Conservation (phyloP, 1,139 yeast species). For the Lodderomyces jiufengensis region DNA sequence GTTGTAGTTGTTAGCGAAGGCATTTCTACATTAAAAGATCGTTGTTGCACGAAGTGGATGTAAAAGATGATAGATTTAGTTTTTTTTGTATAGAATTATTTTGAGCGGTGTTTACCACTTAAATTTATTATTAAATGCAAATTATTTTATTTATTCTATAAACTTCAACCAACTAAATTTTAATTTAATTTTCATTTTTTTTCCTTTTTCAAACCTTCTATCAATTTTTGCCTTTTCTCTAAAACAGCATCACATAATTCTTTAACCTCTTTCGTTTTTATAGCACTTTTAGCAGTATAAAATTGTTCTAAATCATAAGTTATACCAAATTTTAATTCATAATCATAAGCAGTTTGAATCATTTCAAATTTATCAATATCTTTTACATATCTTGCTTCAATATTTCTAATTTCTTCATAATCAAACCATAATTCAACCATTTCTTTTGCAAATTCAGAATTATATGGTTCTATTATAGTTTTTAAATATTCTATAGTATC, state of each 20-base stretch:
- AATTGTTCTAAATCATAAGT: constrained; percentile 65
- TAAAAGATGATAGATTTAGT: no score
- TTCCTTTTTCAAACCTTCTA: constrained; percentile 8
- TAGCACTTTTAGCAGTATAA: constrained; percentile 55
- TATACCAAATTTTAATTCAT: constrained; percentile 64
- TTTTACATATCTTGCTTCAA: constrained; percentile 87
- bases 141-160: no score
- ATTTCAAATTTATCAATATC: constrained; percentile 94
- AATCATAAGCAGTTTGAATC: constrained; percentile 87
- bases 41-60: no score
- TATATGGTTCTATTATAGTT: constrained; percentile 60
- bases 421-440: constrained; percentile 79
- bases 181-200: constrained; percentile 2
- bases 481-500: constrained; percentile 69
- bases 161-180: no score
- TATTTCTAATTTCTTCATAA: constrained; percentile 77
- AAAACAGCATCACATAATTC: constrained; percentile 68
- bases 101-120: no score
- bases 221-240: constrained; percentile 44
- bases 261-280: constrained; percentile 70
- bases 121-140: no score
- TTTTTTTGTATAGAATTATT: no score
- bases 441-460: constrained; percentile 59
- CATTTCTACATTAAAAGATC: not conserved
- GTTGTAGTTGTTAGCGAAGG: constrained; percentile 3